Base-by-base conservation (phyloP, 257 asterid genomes). In the Euphrasia confusa region DNA sequence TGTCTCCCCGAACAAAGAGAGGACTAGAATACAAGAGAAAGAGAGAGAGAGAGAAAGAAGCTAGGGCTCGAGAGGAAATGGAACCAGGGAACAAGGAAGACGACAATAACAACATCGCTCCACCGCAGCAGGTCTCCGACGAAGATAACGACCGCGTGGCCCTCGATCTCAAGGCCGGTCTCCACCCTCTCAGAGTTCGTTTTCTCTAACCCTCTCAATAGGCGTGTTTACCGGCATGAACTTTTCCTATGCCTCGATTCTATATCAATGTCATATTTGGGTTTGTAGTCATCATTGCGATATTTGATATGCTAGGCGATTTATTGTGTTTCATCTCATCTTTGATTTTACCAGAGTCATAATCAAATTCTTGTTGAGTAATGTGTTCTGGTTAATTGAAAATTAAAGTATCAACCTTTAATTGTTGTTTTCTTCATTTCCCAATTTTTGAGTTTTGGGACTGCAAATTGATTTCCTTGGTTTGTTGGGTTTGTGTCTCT, bases 121-220 rank as follows among this genome's bases (percentile, higher is more conserved):
- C 17, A 42, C 39, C 47, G 56, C 54, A 40, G 60, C 58, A 60
- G 45, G 2, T 68, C 48, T 26, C 72, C 57, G 84, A 83, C 45
- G 87, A 83, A 54, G 89, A 79, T 10, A 78, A 76, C 54, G 89
- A 86, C 15, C 95, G 95, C 73, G 73, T 81, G 7, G 72, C 84
- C 52, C 79, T 77, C 66, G 95, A 89, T 64, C 94, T 86, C 70
- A 90, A 85, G 78, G 87, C 95, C 60, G 94, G 95, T 27, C 82
- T 91, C 60, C 96, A 92, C 61, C 97, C 99, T 58, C 99, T 92
- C 72, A 88, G 75, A 83, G 99, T 91, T 63, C 45, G 69, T 54
- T 10, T 35, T 39, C 61, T 62, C 12, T 40, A 40, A 21, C 42
- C 27, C 58, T 52, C 14, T 48, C 30, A n/a, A 47, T 54, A 15